phyloP scores from a whole-genome alignment of 345 rosid species.

The Arabidopsis suecica region DNA sequence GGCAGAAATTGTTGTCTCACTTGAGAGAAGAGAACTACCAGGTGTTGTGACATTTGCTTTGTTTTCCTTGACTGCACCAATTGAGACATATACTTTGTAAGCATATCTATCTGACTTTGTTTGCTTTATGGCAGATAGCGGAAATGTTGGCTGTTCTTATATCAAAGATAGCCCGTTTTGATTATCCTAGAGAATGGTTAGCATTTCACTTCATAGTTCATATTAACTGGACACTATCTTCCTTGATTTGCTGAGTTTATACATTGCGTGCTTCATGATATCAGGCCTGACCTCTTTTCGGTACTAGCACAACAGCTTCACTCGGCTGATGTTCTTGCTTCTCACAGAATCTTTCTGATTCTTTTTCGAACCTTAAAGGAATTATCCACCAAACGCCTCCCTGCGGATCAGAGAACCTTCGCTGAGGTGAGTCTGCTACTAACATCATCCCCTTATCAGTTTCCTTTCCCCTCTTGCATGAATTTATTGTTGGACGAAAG shows the following conservation, averaged over 20 bases:
- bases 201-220: conserved; percentile 25
- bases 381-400: conserved; percentile 88
- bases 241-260: conserved; percentile 29
- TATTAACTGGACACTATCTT: conserved; percentile 2
- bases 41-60: conserved; percentile 49
- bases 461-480: conserved; percentile 21
- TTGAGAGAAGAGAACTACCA: conserved; percentile 84
- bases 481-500: conserved; percentile 13
- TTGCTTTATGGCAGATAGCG: conserved; percentile 64
- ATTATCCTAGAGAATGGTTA: conserved; percentile 88
- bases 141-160: conserved; percentile 82
- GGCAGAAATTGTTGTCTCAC: conserved; percentile 76
- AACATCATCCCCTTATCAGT: conserved; percentile 7
- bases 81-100: background rate
- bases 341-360: conserved; percentile 90
- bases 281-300: conserved; percentile 90
- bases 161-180: conserved; percentile 92
- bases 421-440: conserved; percentile 65
- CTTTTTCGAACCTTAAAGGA: conserved; percentile 93
- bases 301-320: conserved; percentile 82
- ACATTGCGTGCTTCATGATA: conserved; percentile 38
- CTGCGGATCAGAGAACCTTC: conserved; percentile 82
- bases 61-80: conserved; percentile 2
- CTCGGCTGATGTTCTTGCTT: conserved; percentile 76
- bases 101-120: conserved; percentile 19